Evolutionary conservation across 139 green algal species (phyloP).

Genomic region (Yamagishiella unicocca): DNA sequence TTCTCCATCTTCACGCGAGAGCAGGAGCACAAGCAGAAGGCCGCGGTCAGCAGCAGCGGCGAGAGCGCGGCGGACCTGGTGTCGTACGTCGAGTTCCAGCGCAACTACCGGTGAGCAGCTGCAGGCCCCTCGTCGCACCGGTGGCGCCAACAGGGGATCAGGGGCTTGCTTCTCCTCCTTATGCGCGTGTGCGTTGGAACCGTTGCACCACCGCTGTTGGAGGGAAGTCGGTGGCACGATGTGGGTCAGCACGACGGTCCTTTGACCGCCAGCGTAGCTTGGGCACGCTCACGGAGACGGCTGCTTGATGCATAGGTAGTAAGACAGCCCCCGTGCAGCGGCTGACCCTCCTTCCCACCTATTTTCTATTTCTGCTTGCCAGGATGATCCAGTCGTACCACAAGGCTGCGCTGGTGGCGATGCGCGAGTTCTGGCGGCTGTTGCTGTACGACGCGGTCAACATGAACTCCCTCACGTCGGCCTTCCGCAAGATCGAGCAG

Average conservation of each 20-base stretch:
- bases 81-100: constrained; percentile 71
- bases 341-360: not conserved
- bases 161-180: too few species aligned
- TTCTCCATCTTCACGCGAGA: constrained; percentile 69
- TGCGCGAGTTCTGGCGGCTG: constrained; percentile 64
- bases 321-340: too few species aligned
- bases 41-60: constrained; percentile 35
- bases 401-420: constrained; percentile 61
- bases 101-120: constrained; percentile 56
- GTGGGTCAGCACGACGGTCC: too few species aligned
- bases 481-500: constrained; percentile 51
- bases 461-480: constrained; percentile 28
- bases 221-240: too few species aligned
- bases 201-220: too few species aligned
- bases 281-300: too few species aligned
- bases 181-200: too few species aligned
- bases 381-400: constrained; percentile 61
- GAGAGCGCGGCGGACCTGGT: constrained; percentile 64
- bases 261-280: too few species aligned
- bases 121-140: too few species aligned
- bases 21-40: constrained; percentile 67
- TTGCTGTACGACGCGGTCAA: constrained; percentile 54
- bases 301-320: too few species aligned
- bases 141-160: too few species aligned
- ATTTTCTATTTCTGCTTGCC: not conserved